Evolutionary conservation across 306 rosid species (phyloP), one percentile per base, ranked within the genome.

Genomic region (Cicer judaicum): DNA sequence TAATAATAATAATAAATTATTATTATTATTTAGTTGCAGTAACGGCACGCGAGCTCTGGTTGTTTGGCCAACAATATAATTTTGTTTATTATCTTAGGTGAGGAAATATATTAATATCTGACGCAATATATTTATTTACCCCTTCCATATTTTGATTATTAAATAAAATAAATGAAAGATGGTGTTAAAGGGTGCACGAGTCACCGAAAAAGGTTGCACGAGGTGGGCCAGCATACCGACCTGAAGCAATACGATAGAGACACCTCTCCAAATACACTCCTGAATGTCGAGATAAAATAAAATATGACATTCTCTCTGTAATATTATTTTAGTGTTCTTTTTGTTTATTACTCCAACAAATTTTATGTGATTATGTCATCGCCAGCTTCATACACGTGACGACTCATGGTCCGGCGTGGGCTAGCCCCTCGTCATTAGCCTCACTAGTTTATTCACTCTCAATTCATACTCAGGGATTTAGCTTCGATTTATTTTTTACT

Each of bases 31-130:
- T 77, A 54, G 70, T 76, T 80, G 87, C 88, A 66, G 86, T 87
- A 84, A 55, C 44, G 36, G 87, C 96, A 87, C 91, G 96, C 96
- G 91, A 68, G 10, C 83, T 85, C 83, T 88, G 90, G 88, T 90
- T 87, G 92, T 90, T 83, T 84, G 91, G 91, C 81, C 89, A 78
- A 87, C 87, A 74, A 64, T 80, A 70, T 64, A 11, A 49, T 42
- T 11, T 12, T 13, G 1, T 42, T 48, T 38, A 57, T 67, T 39
- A 8, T 61, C 40, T 46, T 29, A 3, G 4, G 0, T 29, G 34
- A 29, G 34, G 34, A 29, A 29, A 29, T 12, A 9, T 7, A 42
- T 48, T 38, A 57, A 63, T 39, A 8, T 61, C 49, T 46, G 36
- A 54, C 14, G 48, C 52, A 50, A n/a, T 56, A 52, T 36, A 5